Conservation (phyloP, 768 basidiomycete genomes). For the Trametes cinnabarina region DNA sequence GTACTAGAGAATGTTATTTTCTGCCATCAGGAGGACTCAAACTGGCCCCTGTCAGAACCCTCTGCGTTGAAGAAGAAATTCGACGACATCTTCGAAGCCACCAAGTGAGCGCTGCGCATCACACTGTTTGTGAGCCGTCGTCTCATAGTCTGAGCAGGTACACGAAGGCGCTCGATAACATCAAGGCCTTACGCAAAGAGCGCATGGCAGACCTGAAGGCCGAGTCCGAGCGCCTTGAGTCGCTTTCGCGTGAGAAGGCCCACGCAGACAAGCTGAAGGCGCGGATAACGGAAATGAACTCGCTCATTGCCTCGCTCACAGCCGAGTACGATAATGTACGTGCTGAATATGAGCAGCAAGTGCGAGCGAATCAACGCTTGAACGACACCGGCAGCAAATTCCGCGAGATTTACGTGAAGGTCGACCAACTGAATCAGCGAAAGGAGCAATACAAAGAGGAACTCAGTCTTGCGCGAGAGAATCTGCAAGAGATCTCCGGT, state of each 20-base stretch:
- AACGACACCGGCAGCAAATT: slow-evolving; percentile 84
- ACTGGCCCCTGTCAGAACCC: slow-evolving; percentile 95
- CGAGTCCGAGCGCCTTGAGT: slow-evolving; percentile 82
- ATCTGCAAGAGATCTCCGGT: slow-evolving; percentile 55
- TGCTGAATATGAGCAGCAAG: slow-evolving; percentile 59
- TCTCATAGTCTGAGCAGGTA: slow-evolving; percentile 53
- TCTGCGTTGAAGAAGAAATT: slow-evolving; percentile 96
- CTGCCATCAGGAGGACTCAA: slow-evolving; percentile 98
- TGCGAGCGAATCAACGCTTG: slow-evolving; percentile 71
- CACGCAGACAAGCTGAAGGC: slow-evolving; percentile 81
- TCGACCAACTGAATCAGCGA: slow-evolving; percentile 59
- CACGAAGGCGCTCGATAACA: slow-evolving; percentile 93
- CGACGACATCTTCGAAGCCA: slow-evolving; percentile 99
- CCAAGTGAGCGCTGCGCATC: slow-evolving; percentile 53
- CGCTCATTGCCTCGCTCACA: slow-evolving; percentile 66
- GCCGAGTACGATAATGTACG: slow-evolving; percentile 71
- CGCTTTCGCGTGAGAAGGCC: slow-evolving; percentile 76
- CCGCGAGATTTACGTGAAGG: slow-evolving; percentile 75
- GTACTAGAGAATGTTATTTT: slow-evolving; percentile 99
- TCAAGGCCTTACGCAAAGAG: slow-evolving; percentile 89
- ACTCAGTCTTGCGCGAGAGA: slow-evolving; percentile 58
- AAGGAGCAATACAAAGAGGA: slow-evolving; percentile 62
- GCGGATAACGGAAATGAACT: slow-evolving; percentile 60
- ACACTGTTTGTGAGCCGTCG: background rate
- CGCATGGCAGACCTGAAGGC: slow-evolving; percentile 87